Conservation (phyloP, 257 asterid species). For the Nicotiana tabacum region DNA sequence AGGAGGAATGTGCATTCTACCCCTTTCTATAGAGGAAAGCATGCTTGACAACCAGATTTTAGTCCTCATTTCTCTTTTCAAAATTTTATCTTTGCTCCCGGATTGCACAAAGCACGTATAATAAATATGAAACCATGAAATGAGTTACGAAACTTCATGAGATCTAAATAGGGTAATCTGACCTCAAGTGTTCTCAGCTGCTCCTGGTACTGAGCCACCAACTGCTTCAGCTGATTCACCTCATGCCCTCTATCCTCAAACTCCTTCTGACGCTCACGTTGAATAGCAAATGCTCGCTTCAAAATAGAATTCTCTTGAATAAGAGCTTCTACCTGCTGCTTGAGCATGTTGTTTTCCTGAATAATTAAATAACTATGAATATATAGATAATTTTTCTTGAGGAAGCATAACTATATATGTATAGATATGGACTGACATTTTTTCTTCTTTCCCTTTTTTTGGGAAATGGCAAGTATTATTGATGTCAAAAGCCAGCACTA, state of each 20-base stretch:
- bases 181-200: conserved; percentile 95
- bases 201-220: conserved; percentile 81
- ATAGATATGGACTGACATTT: not conserved
- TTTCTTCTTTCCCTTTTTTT: not conserved
- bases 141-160: not conserved
- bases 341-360: conserved; percentile 64
- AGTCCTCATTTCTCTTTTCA: not conserved
- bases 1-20: not conserved
- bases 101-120: not conserved
- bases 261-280: conserved; percentile 86
- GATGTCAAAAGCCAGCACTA: not conserved
- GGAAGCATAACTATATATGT: not conserved
- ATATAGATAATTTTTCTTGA: not conserved
- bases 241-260: conserved; percentile 69
- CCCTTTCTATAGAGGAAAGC: not conserved
- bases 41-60: not conserved
- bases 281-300: conserved; percentile 81
- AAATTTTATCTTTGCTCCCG: not conserved
- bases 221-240: conserved; percentile 78
- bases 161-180: conserved; percentile 13
- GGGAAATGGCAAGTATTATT: not conserved
- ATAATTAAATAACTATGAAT: not conserved
- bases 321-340: conserved; percentile 67
- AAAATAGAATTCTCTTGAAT: conserved; percentile 66
- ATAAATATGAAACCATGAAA: not conserved